phyloP scores from a whole-genome alignment of 768 basidiomycete species.

The Xerocomellus amylosporus region DNA sequence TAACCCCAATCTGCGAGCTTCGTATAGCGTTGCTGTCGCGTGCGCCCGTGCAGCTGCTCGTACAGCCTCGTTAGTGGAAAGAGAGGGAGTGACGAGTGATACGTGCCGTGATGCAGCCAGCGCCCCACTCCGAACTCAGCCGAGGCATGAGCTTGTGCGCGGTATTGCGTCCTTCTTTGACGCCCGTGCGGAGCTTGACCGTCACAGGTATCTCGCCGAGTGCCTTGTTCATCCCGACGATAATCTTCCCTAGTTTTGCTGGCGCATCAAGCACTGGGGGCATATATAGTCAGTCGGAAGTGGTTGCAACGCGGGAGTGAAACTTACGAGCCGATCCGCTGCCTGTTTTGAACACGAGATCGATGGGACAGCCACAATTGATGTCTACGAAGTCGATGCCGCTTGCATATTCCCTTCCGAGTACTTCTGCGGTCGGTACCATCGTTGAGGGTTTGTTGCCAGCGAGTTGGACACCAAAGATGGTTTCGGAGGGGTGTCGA shows the following conservation, averaged over 20 bases:
- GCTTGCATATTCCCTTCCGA: constrained; percentile 63
- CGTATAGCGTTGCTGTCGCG: constrained; percentile 92
- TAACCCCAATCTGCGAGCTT: constrained; percentile 94
- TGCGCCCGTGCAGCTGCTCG: constrained; percentile 87
- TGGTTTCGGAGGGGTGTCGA: constrained; percentile 80
- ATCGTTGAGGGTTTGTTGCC: constrained; percentile 82
- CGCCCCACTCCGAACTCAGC: constrained; percentile 51
- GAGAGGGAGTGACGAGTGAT: neutral
- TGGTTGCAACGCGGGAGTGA: neutral
- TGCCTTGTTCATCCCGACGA: constrained; percentile 88
- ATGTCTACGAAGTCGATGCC: constrained; percentile 89
- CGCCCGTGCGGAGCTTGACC: constrained; percentile 88
- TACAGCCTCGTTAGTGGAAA: neutral
- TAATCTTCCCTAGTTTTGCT: constrained; percentile 77
- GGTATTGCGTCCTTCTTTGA: constrained; percentile 82
- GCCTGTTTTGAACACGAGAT: constrained; percentile 88
- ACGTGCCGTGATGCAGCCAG: constrained; percentile 43
- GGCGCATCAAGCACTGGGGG: constrained; percentile 76
- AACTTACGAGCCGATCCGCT: constrained; percentile 85
- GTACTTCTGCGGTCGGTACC: constrained; percentile 77
- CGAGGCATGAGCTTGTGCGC: constrained; percentile 91
- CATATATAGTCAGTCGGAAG: neutral
- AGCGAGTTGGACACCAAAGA: constrained; percentile 90
- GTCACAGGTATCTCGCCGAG: constrained; percentile 91
- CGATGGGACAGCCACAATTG: constrained; percentile 97